Evolutionary conservation across 495 filamentous ascomycete species (phyloP).

Genomic region (Hypoxylon cercidicola): DNA sequence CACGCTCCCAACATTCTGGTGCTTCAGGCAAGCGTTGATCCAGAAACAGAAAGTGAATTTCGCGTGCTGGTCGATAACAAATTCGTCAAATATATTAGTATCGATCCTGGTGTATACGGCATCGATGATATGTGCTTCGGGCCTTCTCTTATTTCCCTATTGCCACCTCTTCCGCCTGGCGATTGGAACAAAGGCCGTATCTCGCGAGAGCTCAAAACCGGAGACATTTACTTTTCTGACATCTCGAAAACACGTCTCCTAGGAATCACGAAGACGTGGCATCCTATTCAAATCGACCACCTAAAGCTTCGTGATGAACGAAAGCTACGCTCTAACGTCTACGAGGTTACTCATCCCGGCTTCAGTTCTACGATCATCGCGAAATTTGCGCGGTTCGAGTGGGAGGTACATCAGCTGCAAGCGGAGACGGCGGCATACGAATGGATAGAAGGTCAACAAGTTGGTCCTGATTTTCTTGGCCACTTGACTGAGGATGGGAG

Average conservation of each 20-base stretch:
- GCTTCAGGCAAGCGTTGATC: constrained; percentile 11
- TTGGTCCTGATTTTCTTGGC: constrained; percentile 56
- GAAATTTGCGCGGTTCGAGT: constrained; percentile 56
- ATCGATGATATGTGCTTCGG: neutral
- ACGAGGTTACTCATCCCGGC: constrained; percentile 27
- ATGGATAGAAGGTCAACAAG: constrained; percentile 50
- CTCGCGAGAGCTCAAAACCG: constrained; percentile 16
- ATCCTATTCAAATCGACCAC: constrained; percentile 34
- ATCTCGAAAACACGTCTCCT: constrained; percentile 10
- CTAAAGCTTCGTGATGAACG: constrained; percentile 27
- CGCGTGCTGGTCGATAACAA: constrained; percentile 13
- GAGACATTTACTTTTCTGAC: constrained; percentile 20
- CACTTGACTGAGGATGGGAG: constrained; percentile 57
- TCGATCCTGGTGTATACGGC: constrained; percentile 8
- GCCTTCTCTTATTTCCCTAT: neutral
- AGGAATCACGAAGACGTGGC: constrained; percentile 38
- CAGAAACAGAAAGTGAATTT: constrained; percentile 7
- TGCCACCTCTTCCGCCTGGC: constrained; percentile 29
- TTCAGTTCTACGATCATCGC: constrained; percentile 47
- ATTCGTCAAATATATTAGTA: constrained; percentile 20
- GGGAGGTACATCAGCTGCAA: constrained; percentile 54
- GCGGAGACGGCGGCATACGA: constrained; percentile 55
- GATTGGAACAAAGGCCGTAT: constrained; percentile 44
- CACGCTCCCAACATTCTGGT: too few relatives aligned
- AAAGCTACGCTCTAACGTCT: constrained; percentile 25